Base-by-base conservation (phyloP, 352 stramenopile genomes). In the Pilasporangium apinafurcum region DNA sequence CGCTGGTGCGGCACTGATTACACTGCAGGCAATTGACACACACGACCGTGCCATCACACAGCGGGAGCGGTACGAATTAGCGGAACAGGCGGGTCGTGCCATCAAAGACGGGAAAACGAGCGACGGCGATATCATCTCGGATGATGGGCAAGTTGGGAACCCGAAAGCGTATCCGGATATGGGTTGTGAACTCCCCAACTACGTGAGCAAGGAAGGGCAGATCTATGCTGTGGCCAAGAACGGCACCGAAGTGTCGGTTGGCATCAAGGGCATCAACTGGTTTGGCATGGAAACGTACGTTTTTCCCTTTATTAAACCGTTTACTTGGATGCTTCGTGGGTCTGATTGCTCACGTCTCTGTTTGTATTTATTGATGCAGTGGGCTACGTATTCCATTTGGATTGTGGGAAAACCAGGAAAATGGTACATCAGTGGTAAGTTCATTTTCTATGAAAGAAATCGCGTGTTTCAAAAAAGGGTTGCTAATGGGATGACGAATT, bases 181-280 rank as follows among this genome's bases (percentile, higher is more conserved):
- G 53, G 52, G 34, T 34, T 65, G 56, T 41, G 37, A 54, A 24
- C 43, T 48, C 17, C 39, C 57, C 12, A 56, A 64, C 30, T 65
- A 65, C 40, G 12, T 56, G 18, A 68, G 59, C 48, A 67, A 49
- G 37, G 37, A 61, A 20, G 53, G 57, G 4, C 31, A 48, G 21
- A 51, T 69, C 25, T 27, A 49, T 20, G 51, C 41, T 21, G 20
- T 49, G 14, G 46, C 51, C 12, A 33, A 31, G 29, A 83, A 86
- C 39, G 74, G 74, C 4, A 84, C 67, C 1, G 72, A 87, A 35
- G 51, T 79, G 5, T 32, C 55, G 0, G 53, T 87, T 5, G 57
- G 49, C 2, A 65, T 87, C 42, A 87, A 87, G 27, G 75, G 75
- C 13, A 44, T 82, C 36, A 87, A 86, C 45, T 87, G 75, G 75